These are phyloP conservation scores for Cercospora canescens DNA, from an alignment of 2,329 filamentous ascomycete genomes.

Conservation along the genomic window DNA sequence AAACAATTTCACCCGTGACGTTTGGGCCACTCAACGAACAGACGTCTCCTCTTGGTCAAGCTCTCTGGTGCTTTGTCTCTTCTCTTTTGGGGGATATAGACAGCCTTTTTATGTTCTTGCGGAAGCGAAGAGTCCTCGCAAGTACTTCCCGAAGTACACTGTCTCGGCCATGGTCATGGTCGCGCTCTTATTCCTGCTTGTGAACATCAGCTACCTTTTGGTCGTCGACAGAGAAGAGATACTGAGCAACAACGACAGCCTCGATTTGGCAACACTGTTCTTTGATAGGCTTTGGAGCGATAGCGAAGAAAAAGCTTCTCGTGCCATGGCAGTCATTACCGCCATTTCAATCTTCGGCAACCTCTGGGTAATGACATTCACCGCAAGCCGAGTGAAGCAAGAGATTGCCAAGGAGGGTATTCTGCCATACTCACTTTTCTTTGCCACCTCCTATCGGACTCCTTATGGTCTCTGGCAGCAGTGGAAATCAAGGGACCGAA, in stretches of 20 bases:
- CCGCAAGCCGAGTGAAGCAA: slow-evolving; percentile 58
- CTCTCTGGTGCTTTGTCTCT: slow-evolving; percentile 49
- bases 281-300: slow-evolving; percentile 29
- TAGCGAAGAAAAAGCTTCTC: slow-evolving; percentile 24
- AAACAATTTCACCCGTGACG: slow-evolving; percentile 31
- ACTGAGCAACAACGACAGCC: slow-evolving; percentile 4
- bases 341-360: slow-evolving; percentile 58
- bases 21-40: slow-evolving; percentile 27
- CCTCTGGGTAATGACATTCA: slow-evolving; percentile 59
- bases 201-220: slow-evolving; percentile 36
- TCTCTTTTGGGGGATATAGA: slow-evolving; percentile 44
- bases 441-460: slow-evolving; percentile 39
- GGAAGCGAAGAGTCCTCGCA: slow-evolving; percentile 43
- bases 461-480: slow-evolving; percentile 29
- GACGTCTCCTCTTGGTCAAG: slow-evolving; percentile 37
- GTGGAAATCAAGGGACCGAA: slow-evolving; percentile 11
- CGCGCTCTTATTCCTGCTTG: slow-evolving; percentile 26
- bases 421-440: slow-evolving; percentile 52
- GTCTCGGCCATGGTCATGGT: slow-evolving; percentile 36
- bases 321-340: slow-evolving; percentile 51
- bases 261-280: slow-evolving; percentile 33
- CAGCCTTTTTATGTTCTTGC: slow-evolving; percentile 49
- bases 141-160: slow-evolving; percentile 38
- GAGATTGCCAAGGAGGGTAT: slow-evolving; percentile 62
- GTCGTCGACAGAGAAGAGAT: slow-evolving; percentile 29